Conservation (phyloP, 257 asterid species). For the Gardenia jasminoides region DNA sequence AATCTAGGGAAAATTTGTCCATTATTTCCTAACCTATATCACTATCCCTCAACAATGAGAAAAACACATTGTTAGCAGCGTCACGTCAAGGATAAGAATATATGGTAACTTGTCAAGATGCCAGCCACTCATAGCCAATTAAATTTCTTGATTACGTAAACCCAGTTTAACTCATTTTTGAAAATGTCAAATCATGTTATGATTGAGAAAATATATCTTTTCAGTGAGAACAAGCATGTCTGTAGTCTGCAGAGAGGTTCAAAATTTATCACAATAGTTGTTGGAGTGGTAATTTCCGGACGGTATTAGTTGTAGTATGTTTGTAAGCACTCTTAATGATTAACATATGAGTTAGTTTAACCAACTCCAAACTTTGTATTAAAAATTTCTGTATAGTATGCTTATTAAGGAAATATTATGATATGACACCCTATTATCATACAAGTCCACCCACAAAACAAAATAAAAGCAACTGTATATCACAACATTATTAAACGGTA, state of each 20-base stretch:
- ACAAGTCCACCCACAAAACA: too few relatives aligned
- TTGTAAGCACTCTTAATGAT: not conserved
- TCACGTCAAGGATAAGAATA: not conserved
- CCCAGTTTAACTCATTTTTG: too few relatives aligned
- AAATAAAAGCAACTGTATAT: too few relatives aligned
- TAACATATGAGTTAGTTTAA: not conserved
- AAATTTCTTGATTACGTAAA: not conserved
- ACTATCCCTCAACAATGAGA: not conserved
- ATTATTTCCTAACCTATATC: too few relatives aligned
- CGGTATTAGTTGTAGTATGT: not conserved
- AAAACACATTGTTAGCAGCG: not conserved
- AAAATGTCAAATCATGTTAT: not conserved
- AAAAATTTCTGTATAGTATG: too few relatives aligned
- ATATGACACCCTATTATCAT: not conserved
- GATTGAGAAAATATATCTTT: not conserved
- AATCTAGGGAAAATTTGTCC: not conserved
- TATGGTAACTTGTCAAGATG: not conserved
- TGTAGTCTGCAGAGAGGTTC: too few relatives aligned
- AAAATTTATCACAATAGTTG: not conserved
- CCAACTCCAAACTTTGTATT: not conserved
- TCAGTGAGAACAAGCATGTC: not conserved
- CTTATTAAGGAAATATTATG: too few relatives aligned
- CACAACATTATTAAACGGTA: too few relatives aligned
- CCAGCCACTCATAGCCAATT: not conserved
- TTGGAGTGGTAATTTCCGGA: not conserved